Evolutionary conservation across 108 stramenopile species (phyloP).

Genomic region (Mediolabrus comicus): DNA sequence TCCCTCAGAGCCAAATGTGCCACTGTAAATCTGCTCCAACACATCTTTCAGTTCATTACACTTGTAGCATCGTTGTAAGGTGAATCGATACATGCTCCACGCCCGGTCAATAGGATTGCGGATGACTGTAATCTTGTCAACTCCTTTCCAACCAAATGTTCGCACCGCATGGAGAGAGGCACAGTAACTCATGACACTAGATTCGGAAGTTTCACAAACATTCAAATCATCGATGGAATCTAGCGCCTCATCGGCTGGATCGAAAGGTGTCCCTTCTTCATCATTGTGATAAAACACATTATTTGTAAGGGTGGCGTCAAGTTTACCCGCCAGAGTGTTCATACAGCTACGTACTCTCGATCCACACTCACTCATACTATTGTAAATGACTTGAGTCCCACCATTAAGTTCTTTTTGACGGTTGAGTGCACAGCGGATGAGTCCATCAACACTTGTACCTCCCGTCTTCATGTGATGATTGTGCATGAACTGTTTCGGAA

Average conservation of each 20-base stretch:
- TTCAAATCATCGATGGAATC: conserved; percentile 32
- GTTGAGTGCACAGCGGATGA: conserved; percentile 54
- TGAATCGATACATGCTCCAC: conserved; percentile 81
- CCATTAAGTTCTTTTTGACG: conserved; percentile 34
- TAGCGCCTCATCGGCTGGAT: conserved; percentile 38
- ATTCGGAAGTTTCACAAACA: conserved; percentile 35
- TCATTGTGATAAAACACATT: conserved; percentile 46
- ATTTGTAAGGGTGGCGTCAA: conserved; percentile 30
- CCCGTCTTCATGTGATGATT: conserved; percentile 88
- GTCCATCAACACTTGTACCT: conserved; percentile 59
- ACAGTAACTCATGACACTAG: conserved; percentile 70
- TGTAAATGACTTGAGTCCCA: conserved; percentile 24
- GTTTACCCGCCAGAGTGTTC: conserved; percentile 21
- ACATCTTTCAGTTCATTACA: conserved; percentile 65
- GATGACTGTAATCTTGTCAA: conserved; percentile 64
- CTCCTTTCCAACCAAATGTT: conserved; percentile 63
- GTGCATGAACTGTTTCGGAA: conserved; percentile 73
- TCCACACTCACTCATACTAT: conserved; percentile 40
- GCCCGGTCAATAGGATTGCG: conserved; percentile 81
- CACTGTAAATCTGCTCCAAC: conserved; percentile 50
- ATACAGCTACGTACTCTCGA: conserved; percentile 20
- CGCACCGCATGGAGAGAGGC: conserved; percentile 56
- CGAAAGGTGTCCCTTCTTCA: conserved; percentile 22
- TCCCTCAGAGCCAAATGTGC: conserved; percentile 30
- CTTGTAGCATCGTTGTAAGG: conserved; percentile 61